Evolutionary conservation across 1,284 basidiomycete genomes (phyloP).

Genomic region (Tilletia horrida): DNA sequence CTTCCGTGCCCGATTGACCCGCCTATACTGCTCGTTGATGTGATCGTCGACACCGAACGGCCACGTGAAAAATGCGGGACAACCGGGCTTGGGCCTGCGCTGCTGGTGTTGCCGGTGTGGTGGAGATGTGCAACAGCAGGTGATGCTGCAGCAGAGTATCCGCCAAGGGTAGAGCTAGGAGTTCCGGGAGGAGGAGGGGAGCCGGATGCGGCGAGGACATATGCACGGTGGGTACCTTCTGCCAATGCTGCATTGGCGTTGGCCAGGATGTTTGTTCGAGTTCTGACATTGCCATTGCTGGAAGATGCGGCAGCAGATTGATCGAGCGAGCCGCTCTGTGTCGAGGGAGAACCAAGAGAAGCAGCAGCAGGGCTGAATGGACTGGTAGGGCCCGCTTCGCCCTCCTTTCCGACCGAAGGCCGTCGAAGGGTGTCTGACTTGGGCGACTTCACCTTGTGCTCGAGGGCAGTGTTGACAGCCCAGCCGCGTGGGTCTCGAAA

Average conservation of each 20-base stretch:
- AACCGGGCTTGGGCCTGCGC: background rate
- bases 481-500: too few species aligned
- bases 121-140: background rate
- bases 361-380: too few species aligned
- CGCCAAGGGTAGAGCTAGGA: background rate
- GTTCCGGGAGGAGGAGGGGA: background rate
- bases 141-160: too few species aligned
- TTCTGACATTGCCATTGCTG: background rate
- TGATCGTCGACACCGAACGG: background rate
- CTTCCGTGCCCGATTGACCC: background rate
- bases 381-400: too few species aligned
- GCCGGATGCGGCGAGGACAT: background rate
- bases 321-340: too few species aligned
- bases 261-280: slow-evolving; percentile 2
- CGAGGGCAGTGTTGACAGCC: too few species aligned
- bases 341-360: too few species aligned
- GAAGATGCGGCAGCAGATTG: background rate
- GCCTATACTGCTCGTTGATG: background rate
- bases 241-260: background rate
- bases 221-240: background rate
- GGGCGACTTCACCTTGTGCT: too few species aligned
- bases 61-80: background rate
- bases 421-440: too few species aligned
- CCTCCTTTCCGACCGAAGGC: too few species aligned
- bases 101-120: background rate